Percentiles rank a stretch among this genome's conserved stretches.
Evolutionary conservation across 2,329 filamentous ascomycete species (phyloP).

Genomic region (Madurella mycetomatis): DNA sequence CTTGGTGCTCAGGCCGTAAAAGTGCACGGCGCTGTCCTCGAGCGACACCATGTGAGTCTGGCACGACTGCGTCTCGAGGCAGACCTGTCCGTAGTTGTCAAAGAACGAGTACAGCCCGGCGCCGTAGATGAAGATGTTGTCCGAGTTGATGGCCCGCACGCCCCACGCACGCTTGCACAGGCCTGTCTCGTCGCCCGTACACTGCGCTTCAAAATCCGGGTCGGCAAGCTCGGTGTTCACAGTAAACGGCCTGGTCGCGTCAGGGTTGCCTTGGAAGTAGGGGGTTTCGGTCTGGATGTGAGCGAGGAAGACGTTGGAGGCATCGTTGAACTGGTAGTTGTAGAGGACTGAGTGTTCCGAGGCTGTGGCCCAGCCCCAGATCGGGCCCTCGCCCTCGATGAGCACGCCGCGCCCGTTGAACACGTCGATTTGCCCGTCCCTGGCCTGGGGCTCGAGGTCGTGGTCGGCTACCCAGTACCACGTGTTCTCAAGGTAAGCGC

Average conservation of each 20-base stretch:
- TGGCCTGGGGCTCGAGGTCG: conserved; percentile 70
- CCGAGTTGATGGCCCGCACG: conserved; percentile 64
- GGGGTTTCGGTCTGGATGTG: conserved; percentile 88
- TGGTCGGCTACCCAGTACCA: conserved; percentile 93
- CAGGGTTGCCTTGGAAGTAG: conserved; percentile 80
- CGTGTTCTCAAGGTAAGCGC: conserved; percentile 79
- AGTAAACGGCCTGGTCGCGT: conserved; percentile 62
- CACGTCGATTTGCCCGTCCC: conserved; percentile 66
- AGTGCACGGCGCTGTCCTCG: conserved; percentile 57
- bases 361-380: conserved; percentile 78
- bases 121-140: conserved; percentile 65
- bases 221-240: conserved; percentile 56
- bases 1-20: conserved; percentile 72
- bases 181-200: conserved; percentile 37
- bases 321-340: conserved; percentile 81
- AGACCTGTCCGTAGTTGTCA: conserved; percentile 72
- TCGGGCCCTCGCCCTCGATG: conserved; percentile 70
- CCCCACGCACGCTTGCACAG: conserved; percentile 72
- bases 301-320: conserved; percentile 75
- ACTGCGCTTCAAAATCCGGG: conserved; percentile 61
- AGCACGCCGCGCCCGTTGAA: conserved; percentile 83
- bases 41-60: conserved; percentile 74
- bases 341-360: conserved; percentile 64
- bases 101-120: conserved; percentile 79
- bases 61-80: conserved; percentile 63